Base-by-base conservation (phyloP, 2,329 filamentous ascomycete genomes). In the Colletotrichum camelliae region DNA sequence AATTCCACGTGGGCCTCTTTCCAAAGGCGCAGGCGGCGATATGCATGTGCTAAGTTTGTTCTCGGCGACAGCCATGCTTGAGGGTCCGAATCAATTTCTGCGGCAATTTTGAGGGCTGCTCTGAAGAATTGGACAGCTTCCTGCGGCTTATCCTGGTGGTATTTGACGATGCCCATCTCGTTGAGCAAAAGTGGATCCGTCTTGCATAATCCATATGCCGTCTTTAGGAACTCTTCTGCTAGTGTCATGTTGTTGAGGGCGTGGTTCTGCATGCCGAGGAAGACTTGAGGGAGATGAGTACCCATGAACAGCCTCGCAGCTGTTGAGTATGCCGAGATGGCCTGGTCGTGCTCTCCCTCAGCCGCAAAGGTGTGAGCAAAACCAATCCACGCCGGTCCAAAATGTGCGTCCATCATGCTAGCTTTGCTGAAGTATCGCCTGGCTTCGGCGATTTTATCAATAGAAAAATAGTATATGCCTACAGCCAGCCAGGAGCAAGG, bases 311-410 rank as follows among this genome's bases (percentile, higher is more conserved):
- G 87, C 52, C 97, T 91, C 3, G 96, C 96, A 1, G 97, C 97
- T 1, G 97, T 99, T 35, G 95, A 98, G 86, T 99, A 99, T 0
- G 97, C 97, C 10, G 96, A 97, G 77, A 99, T 98, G 64, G 97
- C 97, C 86, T 99, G 97, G 83, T 99, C 97, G 84, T 98, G 96
- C 84, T 99, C 97, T 68, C 97, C 97, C 84, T 99, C 97, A 13
- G 96, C 96, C 2, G 97, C 97, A 83, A 99, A 99, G 0, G 97
- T 99, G 84, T 99, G 97, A 1, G 97, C 97, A 82, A 99, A 99
- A 2, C 97, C 97, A 78, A 99, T 98, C 97, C 97, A 99, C 4
- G 97, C 97, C 1, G 97, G 95, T 0, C 96, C 96, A 80, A 98
- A 99, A 86, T 98, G 96, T 8, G 96, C 95, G 82, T 99, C 96